Evolutionary conservation across 371 early-diverging fungal genomes (phyloP).

Genomic region (Fennellomyces sp.): DNA sequence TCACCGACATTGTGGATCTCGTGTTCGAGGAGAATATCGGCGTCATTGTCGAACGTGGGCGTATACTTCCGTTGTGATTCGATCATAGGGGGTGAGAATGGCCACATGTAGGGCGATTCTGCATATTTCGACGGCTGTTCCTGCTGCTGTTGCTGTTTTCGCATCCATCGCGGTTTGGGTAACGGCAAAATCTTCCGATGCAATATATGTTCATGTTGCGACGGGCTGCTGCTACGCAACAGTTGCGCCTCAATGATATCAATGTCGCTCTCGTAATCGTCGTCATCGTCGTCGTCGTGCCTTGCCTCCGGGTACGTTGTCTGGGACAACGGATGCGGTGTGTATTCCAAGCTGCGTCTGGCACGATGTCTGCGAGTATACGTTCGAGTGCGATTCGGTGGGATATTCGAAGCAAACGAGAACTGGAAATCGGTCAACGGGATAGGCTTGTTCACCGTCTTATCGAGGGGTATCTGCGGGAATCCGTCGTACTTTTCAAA

Average conservation of each 20-base stretch:
- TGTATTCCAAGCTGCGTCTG: background rate
- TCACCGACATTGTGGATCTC: background rate
- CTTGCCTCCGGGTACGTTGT: background rate
- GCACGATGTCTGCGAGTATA: background rate
- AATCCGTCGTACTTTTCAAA: background rate
- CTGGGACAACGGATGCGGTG: background rate
- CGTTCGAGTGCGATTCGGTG: background rate
- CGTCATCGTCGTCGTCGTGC: conserved; percentile 3
- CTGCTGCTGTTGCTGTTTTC: conserved; percentile 7
- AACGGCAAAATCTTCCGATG: conserved; percentile 22
- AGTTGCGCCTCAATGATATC: background rate
- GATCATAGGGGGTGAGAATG: conserved; percentile 7
- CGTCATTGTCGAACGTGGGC: background rate
- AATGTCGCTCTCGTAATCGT: conserved; percentile 5
- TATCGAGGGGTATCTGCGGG: background rate
- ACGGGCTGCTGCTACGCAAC: background rate
- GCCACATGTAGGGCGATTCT: conserved; percentile 11
- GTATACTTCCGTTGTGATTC: background rate
- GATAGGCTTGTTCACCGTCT: background rate
- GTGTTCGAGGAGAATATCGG: conserved; percentile 3
- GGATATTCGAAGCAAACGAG: background rate
- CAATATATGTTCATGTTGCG: background rate
- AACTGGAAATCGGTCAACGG: background rate
- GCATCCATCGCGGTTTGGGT: conserved; percentile 21
- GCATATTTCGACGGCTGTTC: background rate